These are phyloP conservation scores for Talaromyces proteolyticus DNA, from an alignment of 495 filamentous ascomycete species.

Conservation along the genomic window DNA sequence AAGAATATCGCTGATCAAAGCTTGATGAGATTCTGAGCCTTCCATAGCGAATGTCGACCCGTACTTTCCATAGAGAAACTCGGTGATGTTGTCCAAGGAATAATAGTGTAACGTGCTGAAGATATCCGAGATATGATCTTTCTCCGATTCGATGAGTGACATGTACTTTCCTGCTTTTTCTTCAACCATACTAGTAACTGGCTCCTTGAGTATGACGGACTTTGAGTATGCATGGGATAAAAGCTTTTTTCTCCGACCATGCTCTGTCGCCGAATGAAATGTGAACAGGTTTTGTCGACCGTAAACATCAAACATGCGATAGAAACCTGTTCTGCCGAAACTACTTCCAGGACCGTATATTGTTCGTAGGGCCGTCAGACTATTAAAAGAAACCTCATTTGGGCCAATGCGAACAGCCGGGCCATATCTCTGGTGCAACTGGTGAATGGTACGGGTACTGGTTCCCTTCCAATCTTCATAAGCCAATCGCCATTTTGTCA, in stretches of 20 bases:
- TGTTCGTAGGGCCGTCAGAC: constrained; percentile 13
- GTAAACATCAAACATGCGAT: constrained; percentile 37
- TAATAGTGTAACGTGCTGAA: constrained; percentile 34
- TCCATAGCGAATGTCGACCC: constrained; percentile 17
- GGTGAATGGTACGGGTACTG: constrained; percentile 19
- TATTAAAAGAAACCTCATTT: constrained; percentile 30
- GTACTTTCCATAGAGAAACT: constrained; percentile 23
- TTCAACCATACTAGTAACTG: constrained; percentile 15
- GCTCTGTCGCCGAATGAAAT: constrained; percentile 19
- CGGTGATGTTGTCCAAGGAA: constrained; percentile 33
- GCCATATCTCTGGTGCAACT: constrained; percentile 30
- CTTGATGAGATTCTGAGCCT: constrained; percentile 13
- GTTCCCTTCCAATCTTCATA: constrained; percentile 25
- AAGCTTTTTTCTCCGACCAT: constrained; percentile 33
- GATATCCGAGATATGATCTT: constrained; percentile 15
- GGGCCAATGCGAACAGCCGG: constrained; percentile 34
- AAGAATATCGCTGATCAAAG: constrained; percentile 25
- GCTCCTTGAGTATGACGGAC: constrained; percentile 17
- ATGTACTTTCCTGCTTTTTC: constrained; percentile 22
- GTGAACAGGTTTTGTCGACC: constrained; percentile 30
- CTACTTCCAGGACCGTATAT: constrained; percentile 38
- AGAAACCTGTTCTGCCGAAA: constrained; percentile 31
- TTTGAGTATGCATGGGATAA: constrained; percentile 34
- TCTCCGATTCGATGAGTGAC: constrained; percentile 17
- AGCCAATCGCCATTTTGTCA: constrained; percentile 18